Conservation (phyloP, 2,329 filamentous ascomycete species). For the Dothideomycetes sp. region DNA sequence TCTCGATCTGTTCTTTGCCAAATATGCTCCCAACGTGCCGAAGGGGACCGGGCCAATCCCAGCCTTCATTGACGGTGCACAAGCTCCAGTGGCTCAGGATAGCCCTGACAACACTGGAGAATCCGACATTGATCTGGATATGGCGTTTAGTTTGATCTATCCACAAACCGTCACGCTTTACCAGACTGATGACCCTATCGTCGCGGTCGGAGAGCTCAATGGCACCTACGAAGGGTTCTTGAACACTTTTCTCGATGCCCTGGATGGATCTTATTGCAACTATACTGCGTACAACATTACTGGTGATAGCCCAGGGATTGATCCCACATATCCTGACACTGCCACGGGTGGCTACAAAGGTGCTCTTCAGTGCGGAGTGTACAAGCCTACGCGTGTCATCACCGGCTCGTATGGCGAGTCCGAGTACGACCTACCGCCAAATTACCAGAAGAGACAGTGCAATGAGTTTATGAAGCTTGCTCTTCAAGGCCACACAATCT, state of each 20-base stretch:
- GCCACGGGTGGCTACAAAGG: constrained; percentile 39
- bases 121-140: constrained; percentile 12
- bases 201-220: neutral
- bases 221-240: constrained; percentile 5
- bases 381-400: constrained; percentile 45
- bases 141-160: constrained; percentile 12
- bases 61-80: constrained; percentile 7
- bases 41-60: constrained; percentile 7
- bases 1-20: constrained; percentile 6
- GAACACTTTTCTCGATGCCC: constrained; percentile 13
- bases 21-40: constrained; percentile 7
- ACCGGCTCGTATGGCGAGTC: constrained; percentile 48
- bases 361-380: constrained; percentile 33
- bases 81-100: neutral
- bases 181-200: constrained; percentile 11
- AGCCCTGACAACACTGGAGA: constrained; percentile 9
- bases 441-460: constrained; percentile 38
- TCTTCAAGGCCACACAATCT: constrained; percentile 35
- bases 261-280: constrained; percentile 14
- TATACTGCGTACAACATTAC: constrained; percentile 11
- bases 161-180: constrained; percentile 14
- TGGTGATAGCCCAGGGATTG: constrained; percentile 10
- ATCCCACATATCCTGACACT: constrained; percentile 36
- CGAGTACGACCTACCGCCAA: constrained; percentile 40
- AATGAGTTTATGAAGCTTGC: constrained; percentile 33